phyloP scores from a whole-genome alignment of 768 basidiomycete genomes.

The Kwoniella dejecticola region DNA sequence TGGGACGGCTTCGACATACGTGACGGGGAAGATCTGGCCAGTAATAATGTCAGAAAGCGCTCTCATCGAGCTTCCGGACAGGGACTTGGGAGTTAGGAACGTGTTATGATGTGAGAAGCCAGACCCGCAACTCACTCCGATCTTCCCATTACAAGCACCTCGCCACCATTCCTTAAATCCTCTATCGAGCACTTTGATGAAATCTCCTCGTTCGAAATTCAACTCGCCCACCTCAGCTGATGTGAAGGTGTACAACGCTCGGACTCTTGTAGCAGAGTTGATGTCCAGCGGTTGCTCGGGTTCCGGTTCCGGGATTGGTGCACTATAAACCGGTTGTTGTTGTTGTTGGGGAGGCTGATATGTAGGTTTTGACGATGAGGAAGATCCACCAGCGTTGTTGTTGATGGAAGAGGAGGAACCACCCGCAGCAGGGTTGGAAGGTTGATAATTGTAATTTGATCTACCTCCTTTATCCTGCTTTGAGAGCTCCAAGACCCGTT shows the following conservation, averaged over 20 bases:
- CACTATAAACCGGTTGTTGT: conserved; percentile 16
- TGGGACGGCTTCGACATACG: conserved; percentile 77
- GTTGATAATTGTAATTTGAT: conserved; percentile 32
- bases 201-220: conserved; percentile 85
- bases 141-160: conserved; percentile 83
- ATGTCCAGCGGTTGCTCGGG: conserved; percentile 49
- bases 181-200: conserved; percentile 92
- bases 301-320: conserved; percentile 33
- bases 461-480: conserved; percentile 87
- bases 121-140: conserved; percentile 54
- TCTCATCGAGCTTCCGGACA: too few relatives aligned
- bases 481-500: conserved; percentile 88
- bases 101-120: too few relatives aligned
- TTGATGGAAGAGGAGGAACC: conserved; percentile 23
- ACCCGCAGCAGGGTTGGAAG: conserved; percentile 16
- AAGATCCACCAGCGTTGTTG: not conserved
- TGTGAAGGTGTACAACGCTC: conserved; percentile 84
- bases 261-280: conserved; percentile 73
- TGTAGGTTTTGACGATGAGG: not conserved
- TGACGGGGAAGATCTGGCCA: conserved; percentile 80
- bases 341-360: conserved; percentile 7
- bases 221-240: conserved; percentile 87
- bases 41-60: not conserved
- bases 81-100: too few relatives aligned
- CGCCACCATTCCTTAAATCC: conserved; percentile 97